Evolutionary conservation across 225 moss, liverwort and hornwort species (phyloP).

Genomic region (Thuidium tamariscinum): DNA sequence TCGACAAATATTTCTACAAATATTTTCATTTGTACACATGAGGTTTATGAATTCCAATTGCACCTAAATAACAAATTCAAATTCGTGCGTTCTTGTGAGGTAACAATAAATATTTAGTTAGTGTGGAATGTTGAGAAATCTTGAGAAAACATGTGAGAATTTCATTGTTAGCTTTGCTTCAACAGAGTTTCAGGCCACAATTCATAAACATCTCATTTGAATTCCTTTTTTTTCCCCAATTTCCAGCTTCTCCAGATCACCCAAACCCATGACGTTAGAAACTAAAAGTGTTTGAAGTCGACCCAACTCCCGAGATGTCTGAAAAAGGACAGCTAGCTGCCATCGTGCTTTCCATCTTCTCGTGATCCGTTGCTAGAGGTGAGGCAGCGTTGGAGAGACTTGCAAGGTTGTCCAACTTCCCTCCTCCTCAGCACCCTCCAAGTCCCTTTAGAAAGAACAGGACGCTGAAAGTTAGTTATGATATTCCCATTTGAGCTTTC

Average conservation of each 20-base stretch:
- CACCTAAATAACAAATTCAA: too few relatives aligned
- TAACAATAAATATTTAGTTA: too few relatives aligned
- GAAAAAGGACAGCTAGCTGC: neutral
- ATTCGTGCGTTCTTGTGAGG: too few relatives aligned
- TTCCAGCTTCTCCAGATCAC: neutral
- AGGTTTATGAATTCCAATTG: too few relatives aligned
- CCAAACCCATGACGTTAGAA: too few relatives aligned
- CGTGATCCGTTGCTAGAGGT: neutral
- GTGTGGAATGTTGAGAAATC: too few relatives aligned
- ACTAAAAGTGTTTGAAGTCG: too few relatives aligned
- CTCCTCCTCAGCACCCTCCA: neutral
- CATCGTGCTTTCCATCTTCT: neutral
- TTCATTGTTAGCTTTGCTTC: rapidly evolving
- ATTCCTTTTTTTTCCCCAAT: neutral
- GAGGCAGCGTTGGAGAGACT: neutral
- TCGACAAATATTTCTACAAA: too few relatives aligned
- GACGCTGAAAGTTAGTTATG: neutral
- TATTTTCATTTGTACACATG: too few relatives aligned
- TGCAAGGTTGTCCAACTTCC: neutral
- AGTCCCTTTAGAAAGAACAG: neutral
- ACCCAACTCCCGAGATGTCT: neutral
- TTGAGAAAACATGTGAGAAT: neutral
- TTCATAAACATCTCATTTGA: neutral
- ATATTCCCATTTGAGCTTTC: neutral
- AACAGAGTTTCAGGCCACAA: neutral